Evolutionary conservation across 495 filamentous ascomycete species (phyloP), one percentile per base, ranked within the genome.

Genomic region (Daldinia caldariorum): DNA sequence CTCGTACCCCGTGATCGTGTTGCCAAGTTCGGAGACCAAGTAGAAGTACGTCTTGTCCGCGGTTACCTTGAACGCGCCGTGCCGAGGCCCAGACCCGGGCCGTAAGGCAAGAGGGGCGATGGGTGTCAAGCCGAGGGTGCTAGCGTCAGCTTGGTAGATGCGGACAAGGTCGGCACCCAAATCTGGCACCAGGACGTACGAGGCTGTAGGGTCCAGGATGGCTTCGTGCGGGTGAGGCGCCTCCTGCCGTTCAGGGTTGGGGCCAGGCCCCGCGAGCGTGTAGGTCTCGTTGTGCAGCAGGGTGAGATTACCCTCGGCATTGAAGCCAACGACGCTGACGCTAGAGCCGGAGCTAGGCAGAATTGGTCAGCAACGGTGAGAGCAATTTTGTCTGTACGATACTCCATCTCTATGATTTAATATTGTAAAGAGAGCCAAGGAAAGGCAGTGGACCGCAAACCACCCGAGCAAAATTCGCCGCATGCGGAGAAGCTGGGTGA

Each of bases 151-250:
- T 31, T 73, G 69, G 77, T 87, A 92, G 43, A 93, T 78, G 59
- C 87, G 88, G 47, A 93, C 66, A n/a, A 89, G 71, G 71, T 94
- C 91, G 16, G 88, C 83, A 54, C 91, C 91, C 6, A 94, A 81
- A 63, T 94, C 92, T 9, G 91, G 90, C 7, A 88, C 82, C 0
- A 93, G 66, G 16, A 92, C 70, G 79, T 87, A 94, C 22, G 80
- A 72, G 0, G 83, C 86, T 0, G 88, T 89, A 14, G 91, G 91
- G 73, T 94, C 91, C 26, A 93, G 74, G 68, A 92, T 71, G 32
- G 85, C 86, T 59, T 91, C 79, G 70, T 94, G 92, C 9, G 91
- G 90, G 72, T 90, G 91, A n/a, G 91, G 81, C 3, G 81, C 79
- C 6, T 89, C 84, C 80, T 93, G 91, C 22, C 88, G 86, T 4